phyloP scores from a whole-genome alignment of 2,329 filamentous ascomycete species.

The Pyricularia pennisetigena region DNA sequence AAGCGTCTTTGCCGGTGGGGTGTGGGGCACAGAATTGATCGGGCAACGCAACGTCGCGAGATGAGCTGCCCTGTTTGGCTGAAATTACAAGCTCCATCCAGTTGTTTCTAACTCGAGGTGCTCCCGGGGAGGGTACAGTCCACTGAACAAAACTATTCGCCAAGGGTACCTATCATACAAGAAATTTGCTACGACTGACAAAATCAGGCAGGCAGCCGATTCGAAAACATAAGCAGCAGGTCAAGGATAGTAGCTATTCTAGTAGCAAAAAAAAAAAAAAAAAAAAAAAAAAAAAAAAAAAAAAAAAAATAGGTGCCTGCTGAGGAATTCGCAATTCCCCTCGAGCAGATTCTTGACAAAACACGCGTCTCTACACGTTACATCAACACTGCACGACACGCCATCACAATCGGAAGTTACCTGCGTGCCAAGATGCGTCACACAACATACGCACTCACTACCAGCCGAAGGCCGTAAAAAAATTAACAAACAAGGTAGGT shows the following conservation, averaged over 20 bases:
- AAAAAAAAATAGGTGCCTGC: background rate
- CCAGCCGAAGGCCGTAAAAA: background rate
- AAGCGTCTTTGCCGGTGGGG: background rate
- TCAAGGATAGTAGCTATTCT: background rate
- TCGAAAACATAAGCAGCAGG: background rate
- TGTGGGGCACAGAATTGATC: background rate
- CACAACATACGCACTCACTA: background rate
- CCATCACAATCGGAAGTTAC: background rate
- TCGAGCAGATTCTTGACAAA: too few relatives aligned
- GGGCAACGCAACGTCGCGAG: background rate
- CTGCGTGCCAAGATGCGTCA: background rate
- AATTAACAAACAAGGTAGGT: background rate
- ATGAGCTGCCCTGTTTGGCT: background rate
- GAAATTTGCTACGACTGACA: background rate
- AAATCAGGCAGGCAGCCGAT: background rate
- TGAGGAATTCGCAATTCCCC: background rate
- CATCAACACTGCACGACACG: background rate
- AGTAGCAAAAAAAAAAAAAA: too few relatives aligned
- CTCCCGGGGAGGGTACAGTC: background rate
- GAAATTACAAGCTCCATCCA: background rate
- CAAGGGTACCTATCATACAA: background rate
- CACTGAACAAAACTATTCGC: too few relatives aligned
- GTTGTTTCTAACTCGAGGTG: background rate
- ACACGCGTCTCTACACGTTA: background rate
- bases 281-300: too few relatives aligned